A percentile compares a stretch with the other conserved stretches of the same genome.
These are phyloP conservation scores for Komagataella populi DNA, from an alignment of 805 yeast genomes.

Conservation along the genomic window DNA sequence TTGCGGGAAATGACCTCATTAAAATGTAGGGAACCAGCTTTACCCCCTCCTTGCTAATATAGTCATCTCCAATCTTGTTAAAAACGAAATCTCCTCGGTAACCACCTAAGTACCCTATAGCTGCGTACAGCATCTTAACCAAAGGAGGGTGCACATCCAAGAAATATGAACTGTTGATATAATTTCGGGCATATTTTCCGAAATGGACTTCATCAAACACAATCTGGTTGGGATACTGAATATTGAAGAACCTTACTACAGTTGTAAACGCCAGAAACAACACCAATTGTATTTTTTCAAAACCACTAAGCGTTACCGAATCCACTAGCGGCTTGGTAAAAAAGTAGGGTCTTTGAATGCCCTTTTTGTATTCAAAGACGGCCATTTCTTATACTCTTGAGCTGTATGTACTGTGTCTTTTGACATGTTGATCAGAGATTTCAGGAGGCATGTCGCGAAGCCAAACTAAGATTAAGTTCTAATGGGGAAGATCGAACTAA, in stretches of 20 bases:
- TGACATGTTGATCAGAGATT: background rate
- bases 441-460: background rate
- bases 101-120: constrained; percentile 36
- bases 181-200: constrained; percentile 25
- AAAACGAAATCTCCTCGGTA: constrained; percentile 34
- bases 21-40: constrained; percentile 27
- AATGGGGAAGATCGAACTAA: background rate
- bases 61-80: constrained; percentile 29
- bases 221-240: constrained; percentile 23
- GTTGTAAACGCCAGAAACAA: constrained; percentile 13
- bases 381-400: background rate
- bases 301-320: constrained; percentile 5
- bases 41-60: constrained; percentile 12
- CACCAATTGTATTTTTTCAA: constrained; percentile 13
- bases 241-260: constrained; percentile 17
- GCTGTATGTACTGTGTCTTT: background rate
- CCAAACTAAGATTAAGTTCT: background rate
- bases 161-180: constrained; percentile 46
- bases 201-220: constrained; percentile 36
- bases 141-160: constrained; percentile 68
- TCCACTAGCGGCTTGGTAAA: constrained; percentile 3
- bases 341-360: background rate
- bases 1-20: constrained; percentile 44
- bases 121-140: constrained; percentile 43
- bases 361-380: background rate